Conservation (phyloP, 352 stramenopile species). For the Blastocystis hominis region DNA sequence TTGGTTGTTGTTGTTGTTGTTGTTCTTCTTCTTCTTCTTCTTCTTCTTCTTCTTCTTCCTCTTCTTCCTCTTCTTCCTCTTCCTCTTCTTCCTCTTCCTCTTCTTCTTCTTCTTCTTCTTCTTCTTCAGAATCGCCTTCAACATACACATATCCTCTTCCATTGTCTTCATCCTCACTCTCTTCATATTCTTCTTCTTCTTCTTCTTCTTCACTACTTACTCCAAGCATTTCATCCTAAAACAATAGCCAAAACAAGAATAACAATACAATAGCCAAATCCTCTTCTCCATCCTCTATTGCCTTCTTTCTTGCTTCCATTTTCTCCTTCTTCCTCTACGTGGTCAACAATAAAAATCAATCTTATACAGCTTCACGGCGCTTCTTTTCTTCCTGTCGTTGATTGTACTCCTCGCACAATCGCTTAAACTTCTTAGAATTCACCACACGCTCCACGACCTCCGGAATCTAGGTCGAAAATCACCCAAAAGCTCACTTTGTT, state of each 20-base stretch:
- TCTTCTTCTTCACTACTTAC: slow-evolving; percentile 29
- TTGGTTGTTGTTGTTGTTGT: neutral
- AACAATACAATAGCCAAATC: neutral
- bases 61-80: slow-evolving; percentile 1
- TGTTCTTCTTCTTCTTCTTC: neutral
- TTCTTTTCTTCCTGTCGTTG: slow-evolving; percentile 1
- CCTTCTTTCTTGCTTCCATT: neutral
- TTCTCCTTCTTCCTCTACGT: neutral
- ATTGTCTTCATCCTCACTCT: neutral
- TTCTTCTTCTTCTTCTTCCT: neutral
- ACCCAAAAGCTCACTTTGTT: slow-evolving; percentile 21
- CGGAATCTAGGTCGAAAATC: slow-evolving; percentile 39
- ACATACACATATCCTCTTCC: neutral
- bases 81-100: neutral
- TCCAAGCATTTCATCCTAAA: slow-evolving; percentile 45
- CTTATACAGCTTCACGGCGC: neutral
- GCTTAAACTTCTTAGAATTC: slow-evolving; percentile 57
- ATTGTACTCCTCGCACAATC: slow-evolving; percentile 31
- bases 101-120: slow-evolving; percentile 12
- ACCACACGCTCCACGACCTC: slow-evolving; percentile 41
- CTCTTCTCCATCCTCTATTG: neutral
- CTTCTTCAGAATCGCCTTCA: slow-evolving; percentile 10
- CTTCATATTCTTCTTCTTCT: neutral
- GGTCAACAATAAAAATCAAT: neutral
- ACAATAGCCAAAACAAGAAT: neutral